phyloP scores from a whole-genome alignment of 306 rosid species.

The Herpetospermum pedunculosum region DNA sequence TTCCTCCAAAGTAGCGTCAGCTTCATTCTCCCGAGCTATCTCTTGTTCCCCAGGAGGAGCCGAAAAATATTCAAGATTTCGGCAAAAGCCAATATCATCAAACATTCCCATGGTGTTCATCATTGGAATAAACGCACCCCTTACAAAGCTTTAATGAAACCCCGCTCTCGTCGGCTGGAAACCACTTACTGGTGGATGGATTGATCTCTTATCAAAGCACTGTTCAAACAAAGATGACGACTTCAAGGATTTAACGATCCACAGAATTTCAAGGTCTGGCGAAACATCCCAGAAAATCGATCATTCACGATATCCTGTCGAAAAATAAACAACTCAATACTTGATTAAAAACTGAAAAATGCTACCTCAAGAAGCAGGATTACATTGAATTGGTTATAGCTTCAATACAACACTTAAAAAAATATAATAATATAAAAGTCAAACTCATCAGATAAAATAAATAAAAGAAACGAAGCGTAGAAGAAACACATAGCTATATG shows the following conservation, averaged over 20 bases:
- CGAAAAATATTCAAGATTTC: slow-evolving; percentile 26
- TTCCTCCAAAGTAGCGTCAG: slow-evolving; percentile 24
- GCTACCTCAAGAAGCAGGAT: slow-evolving; percentile 3
- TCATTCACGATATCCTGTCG: neutral
- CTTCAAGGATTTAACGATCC: neutral
- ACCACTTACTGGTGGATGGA: neutral
- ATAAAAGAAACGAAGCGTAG: neutral
- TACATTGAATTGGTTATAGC: slow-evolving; percentile 10
- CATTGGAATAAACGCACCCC: neutral
- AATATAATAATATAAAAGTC: neutral
- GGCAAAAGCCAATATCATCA: slow-evolving; percentile 33
- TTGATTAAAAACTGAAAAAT: neutral
- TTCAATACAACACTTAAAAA: neutral
- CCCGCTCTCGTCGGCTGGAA: neutral
- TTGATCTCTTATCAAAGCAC: neutral
- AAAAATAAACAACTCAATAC: neutral
- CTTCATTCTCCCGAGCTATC: slow-evolving; percentile 23
- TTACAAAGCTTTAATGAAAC: neutral
- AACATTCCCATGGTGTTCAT: slow-evolving; percentile 25
- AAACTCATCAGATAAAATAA: slow-evolving; percentile 7
- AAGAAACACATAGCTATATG: neutral
- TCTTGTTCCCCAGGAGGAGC: slow-evolving; percentile 23
- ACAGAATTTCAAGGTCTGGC: neutral
- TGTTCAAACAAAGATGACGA: neutral
- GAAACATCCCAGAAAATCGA: neutral